Evolutionary conservation across 2,329 filamentous ascomycete genomes (phyloP).

Genomic region (Leptodontidium sp.): DNA sequence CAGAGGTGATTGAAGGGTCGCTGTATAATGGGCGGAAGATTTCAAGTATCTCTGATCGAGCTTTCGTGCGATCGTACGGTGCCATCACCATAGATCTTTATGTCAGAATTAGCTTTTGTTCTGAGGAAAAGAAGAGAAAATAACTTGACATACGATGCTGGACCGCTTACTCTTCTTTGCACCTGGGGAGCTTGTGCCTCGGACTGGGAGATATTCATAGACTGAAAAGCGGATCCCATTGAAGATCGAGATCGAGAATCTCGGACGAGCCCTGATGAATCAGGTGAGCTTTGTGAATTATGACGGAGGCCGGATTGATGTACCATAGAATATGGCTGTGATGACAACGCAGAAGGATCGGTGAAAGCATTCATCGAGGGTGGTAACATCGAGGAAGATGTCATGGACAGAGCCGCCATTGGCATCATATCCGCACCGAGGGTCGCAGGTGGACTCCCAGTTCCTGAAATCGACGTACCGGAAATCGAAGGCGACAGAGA

Average conservation of each 20-base stretch:
- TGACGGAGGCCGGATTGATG: slow-evolving; percentile 47
- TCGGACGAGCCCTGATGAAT: slow-evolving; percentile 47
- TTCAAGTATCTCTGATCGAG: slow-evolving; percentile 47
- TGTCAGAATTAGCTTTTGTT: slow-evolving; percentile 31
- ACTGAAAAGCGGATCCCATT: slow-evolving; percentile 47
- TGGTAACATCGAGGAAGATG: slow-evolving; percentile 45
- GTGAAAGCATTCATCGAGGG: slow-evolving; percentile 45
- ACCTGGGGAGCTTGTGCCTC: slow-evolving; percentile 35
- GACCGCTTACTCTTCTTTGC: slow-evolving; percentile 34
- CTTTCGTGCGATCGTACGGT: slow-evolving; percentile 48
- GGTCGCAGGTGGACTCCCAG: slow-evolving; percentile 44
- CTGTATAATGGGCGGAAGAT: slow-evolving; percentile 49
- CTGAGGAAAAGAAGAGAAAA: not conserved
- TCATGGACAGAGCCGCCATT: slow-evolving; percentile 45
- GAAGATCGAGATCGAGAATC: slow-evolving; percentile 46
- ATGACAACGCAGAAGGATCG: slow-evolving; percentile 42
- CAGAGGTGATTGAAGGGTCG: slow-evolving; percentile 46
- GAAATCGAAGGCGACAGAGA: slow-evolving; percentile 47
- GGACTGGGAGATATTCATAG: slow-evolving; percentile 43
- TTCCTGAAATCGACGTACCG: slow-evolving; percentile 44
- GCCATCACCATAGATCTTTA: slow-evolving; percentile 44
- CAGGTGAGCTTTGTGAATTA: slow-evolving; percentile 49
- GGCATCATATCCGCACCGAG: slow-evolving; percentile 46
- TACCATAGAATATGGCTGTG: slow-evolving; percentile 49
- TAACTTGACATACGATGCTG: slow-evolving; percentile 31